phyloP scores from a whole-genome alignment of 768 basidiomycete species.

The Lactarius sanguifluus region DNA sequence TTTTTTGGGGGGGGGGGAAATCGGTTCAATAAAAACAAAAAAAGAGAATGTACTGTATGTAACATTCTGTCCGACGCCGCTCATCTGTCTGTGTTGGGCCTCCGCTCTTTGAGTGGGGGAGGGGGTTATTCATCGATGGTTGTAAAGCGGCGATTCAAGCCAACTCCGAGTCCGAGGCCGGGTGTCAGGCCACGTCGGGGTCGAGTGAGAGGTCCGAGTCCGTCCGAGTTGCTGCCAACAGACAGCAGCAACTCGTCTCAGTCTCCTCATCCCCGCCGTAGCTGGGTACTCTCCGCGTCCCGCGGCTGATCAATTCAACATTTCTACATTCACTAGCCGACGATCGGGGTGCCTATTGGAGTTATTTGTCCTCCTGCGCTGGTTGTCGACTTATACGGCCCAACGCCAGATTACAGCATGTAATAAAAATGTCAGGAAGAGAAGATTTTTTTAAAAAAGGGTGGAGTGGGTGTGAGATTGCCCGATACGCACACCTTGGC shows the following conservation, averaged over 20 bases:
- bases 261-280: background rate
- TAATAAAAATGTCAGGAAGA: background rate
- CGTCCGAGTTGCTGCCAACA: background rate
- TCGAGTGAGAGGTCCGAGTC: background rate
- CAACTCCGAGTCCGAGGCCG: background rate
- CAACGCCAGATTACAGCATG: background rate
- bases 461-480: background rate
- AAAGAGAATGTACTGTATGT: too few relatives aligned
- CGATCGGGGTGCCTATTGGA: conserved; percentile 14
- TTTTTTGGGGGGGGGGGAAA: too few relatives aligned
- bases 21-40: too few relatives aligned
- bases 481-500: conserved; percentile 12
- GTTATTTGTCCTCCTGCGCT: conserved; percentile 2
- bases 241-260: background rate
- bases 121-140: background rate
- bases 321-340: conserved; percentile 20
- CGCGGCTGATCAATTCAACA: conserved; percentile 22
- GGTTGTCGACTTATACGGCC: background rate
- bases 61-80: too few relatives aligned
- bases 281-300: background rate
- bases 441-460: background rate
- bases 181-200: background rate
- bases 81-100: background rate
- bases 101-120: background rate
- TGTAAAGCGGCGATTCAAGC: background rate